Evolutionary conservation across 2,329 filamentous ascomycete genomes (phyloP).

Genomic region (Microthyrium microscopicum): DNA sequence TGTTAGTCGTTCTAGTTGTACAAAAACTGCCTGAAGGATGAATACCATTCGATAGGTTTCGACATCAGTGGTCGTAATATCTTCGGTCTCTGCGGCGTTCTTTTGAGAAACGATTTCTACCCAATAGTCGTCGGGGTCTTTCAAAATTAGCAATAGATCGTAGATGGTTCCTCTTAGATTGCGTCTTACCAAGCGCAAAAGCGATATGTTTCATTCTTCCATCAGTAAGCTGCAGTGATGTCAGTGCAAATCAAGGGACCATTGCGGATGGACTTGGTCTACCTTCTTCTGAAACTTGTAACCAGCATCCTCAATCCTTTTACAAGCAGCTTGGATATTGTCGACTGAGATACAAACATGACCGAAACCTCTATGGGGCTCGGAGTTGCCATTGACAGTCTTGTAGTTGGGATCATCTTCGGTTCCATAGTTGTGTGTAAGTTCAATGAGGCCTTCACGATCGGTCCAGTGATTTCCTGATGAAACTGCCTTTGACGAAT

Average conservation of each 20-base stretch:
- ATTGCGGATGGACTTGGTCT: too few relatives aligned
- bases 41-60: slow-evolving; percentile 51
- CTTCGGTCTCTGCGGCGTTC: slow-evolving; percentile 52
- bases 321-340: slow-evolving; percentile 70
- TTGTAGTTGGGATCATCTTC: slow-evolving; percentile 69
- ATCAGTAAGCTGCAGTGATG: slow-evolving; percentile 72
- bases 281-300: slow-evolving; percentile 95
- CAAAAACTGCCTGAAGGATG: neutral
- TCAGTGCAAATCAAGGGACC: too few relatives aligned
- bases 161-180: neutral
- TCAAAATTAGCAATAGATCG: slow-evolving; percentile 41
- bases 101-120: slow-evolving; percentile 68
- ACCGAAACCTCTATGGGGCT: slow-evolving; percentile 67
- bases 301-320: slow-evolving; percentile 74
- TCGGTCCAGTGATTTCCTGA: slow-evolving; percentile 59
- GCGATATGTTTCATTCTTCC: slow-evolving; percentile 78
- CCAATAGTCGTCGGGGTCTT: slow-evolving; percentile 38
- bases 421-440: slow-evolving; percentile 74
- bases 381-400: slow-evolving; percentile 77
- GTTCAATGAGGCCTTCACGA: slow-evolving; percentile 77
- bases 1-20: neutral
- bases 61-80: slow-evolving; percentile 54
- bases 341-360: slow-evolving; percentile 61
- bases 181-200: slow-evolving; percentile 74
- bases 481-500: slow-evolving; percentile 58